Evolutionary conservation across 1,284 basidiomycete genomes (phyloP), one percentile per base, ranked within the genome.

Genomic region (Ustilago trichophora): DNA sequence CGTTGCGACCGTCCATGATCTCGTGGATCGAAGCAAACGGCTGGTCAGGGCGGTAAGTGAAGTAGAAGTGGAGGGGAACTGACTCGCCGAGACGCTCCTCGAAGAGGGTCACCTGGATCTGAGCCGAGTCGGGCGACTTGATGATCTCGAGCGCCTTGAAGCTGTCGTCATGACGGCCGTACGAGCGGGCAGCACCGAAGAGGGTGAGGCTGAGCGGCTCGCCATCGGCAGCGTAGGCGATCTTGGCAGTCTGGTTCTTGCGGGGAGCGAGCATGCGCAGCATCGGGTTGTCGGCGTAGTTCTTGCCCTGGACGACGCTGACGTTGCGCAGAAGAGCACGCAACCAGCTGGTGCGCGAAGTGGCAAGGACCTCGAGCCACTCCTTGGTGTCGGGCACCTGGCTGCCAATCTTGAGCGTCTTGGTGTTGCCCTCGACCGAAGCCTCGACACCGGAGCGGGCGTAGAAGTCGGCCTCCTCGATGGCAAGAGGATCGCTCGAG

Each of bases 11-110:
- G 13, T 88, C 86, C 22, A 88, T 87, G 68, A 94, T 84, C 82
- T 98, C 95, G 80, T 97, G 94, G 75, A 98, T 93, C 26, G 95
- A 93, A 5, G 92, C 91, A 73, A 87, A 96, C 34, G 92, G 92
- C 84, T 89, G 89, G 18, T 90, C 88, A 13, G 94, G 93, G 76
- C 90, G 88, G 85, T 97, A 98, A 64, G 85, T 82, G 86, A 93
- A 98, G 72, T 88, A 85, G 75, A 98, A 87, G 46, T 84, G 81
- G 31, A 98, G 88, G 12, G 94, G 92, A 19, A 98, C 88, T 1
- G 90, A 85, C 41, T 86, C 86, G 40, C 88, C 89, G 21, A 83
- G 86, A 46, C 93, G 89, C 74, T 94, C 92, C 83, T 98, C 95
- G 82, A 86, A 90, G 68, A 98, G 84, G 1, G 87, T 89, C 51